Conservation (phyloP, 805 yeast species). For the Candida coleopterorum region DNA sequence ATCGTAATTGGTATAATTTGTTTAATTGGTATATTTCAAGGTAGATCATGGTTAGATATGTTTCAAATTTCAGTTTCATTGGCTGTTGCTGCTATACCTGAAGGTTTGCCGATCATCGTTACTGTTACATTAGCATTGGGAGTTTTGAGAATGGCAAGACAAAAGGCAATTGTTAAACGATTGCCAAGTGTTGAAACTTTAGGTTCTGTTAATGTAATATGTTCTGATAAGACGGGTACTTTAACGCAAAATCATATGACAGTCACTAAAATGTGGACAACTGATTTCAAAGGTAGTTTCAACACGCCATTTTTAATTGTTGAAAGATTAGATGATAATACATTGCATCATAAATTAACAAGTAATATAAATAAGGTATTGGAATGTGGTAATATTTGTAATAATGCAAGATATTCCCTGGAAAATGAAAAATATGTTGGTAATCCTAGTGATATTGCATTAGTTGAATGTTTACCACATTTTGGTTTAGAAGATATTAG, state of each 20-base stretch:
- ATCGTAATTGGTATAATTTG: constrained; percentile 89
- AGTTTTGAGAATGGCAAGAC: constrained; percentile 91
- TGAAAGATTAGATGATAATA: constrained; percentile 42
- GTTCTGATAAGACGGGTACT: constrained; percentile 84
- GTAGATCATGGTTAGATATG: constrained; percentile 95
- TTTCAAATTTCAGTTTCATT: constrained; percentile 94
- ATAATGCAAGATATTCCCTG: constrained; percentile 63
- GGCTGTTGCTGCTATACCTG: constrained; percentile 99
- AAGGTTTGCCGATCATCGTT: constrained; percentile 96
- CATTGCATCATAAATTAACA: constrained; percentile 42
- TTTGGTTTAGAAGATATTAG: constrained; percentile 75
- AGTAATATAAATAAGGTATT: constrained; percentile 52
- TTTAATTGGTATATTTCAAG: constrained; percentile 83
- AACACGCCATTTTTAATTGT: constrained; percentile 40
- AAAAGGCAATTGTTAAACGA: constrained; percentile 90
- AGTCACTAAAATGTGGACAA: constrained; percentile 76
- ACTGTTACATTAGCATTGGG: constrained; percentile 97
- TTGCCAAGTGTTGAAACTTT: constrained; percentile 93
- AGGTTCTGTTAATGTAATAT: constrained; percentile 90
- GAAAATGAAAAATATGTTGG: constrained; percentile 76
- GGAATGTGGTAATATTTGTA: constrained; percentile 69
- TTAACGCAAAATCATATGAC: constrained; percentile 91
- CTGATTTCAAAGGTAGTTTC: constrained; percentile 46
- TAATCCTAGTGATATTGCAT: constrained; percentile 92
- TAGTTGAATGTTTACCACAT: constrained; percentile 65